Evolutionary conservation across 2,329 filamentous ascomycete species (phyloP).

Genomic region (Calonectria hongkongensis): DNA sequence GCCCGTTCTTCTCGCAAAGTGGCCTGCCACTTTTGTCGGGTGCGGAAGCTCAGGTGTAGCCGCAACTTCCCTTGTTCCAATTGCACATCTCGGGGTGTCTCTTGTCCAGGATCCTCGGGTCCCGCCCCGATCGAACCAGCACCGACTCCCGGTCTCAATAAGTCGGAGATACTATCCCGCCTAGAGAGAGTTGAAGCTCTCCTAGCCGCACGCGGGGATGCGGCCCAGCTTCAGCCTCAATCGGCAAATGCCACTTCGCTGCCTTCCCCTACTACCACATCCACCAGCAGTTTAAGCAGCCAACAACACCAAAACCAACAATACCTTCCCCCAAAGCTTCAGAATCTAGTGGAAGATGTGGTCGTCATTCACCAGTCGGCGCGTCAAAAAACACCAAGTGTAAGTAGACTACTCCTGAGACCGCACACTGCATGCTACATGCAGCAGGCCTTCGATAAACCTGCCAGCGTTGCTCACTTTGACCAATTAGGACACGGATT

Average conservation of each 20-base stretch:
- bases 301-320: conserved; percentile 19
- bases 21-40: conserved; percentile 60
- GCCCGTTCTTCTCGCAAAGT: conserved; percentile 58
- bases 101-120: conserved; percentile 50
- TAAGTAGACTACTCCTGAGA: conserved; percentile 44
- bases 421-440: not conserved
- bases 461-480: conserved; percentile 11
- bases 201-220: conserved; percentile 46
- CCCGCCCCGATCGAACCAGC: conserved; percentile 40
- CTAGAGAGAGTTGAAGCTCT: conserved; percentile 55
- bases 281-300: not conserved
- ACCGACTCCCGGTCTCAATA: not conserved
- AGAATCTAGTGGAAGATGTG: conserved; percentile 59
- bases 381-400: conserved; percentile 53
- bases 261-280: not conserved
- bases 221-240: conserved; percentile 13
- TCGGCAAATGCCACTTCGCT: conserved; percentile 6
- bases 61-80: conserved; percentile 61
- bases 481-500: not conserved
- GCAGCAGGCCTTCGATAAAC: not conserved
- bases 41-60: conserved; percentile 61
- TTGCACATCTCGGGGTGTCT: conserved; percentile 59
- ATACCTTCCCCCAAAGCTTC: conserved; percentile 56
- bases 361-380: conserved; percentile 58
- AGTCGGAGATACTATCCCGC: conserved; percentile 48